Percentiles rank a stretch among this genome's conserved stretches.
Conservation (phyloP, 257 asterid species). For the Petunia secreta region DNA sequence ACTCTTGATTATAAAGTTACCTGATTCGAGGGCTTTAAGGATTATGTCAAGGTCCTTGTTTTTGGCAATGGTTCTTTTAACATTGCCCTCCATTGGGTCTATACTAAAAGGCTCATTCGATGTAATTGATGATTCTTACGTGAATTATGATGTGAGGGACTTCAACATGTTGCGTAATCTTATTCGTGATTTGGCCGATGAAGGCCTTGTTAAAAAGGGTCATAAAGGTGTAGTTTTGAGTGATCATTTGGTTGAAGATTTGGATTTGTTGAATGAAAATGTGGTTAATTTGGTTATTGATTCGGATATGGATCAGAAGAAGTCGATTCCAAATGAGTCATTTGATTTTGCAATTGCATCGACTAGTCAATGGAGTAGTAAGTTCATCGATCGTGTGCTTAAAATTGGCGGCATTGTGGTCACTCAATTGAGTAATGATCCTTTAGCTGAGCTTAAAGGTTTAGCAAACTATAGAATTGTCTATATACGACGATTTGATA, state of each 20-base stretch:
- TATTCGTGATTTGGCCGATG: conserved; percentile 68
- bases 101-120: conserved; percentile 38
- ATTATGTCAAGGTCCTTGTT: conserved; percentile 60
- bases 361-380: conserved; percentile 32
- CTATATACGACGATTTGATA: conserved; percentile 55
- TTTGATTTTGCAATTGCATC: conserved; percentile 59
- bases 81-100: conserved; percentile 44
- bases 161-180: conserved; percentile 46
- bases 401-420: conserved; percentile 59
- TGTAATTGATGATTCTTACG: conserved; percentile 8
- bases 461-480: conserved; percentile 52
- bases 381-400: conserved; percentile 43
- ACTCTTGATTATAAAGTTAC: conserved; percentile 53
- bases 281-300: conserved; percentile 49
- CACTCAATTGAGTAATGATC: conserved; percentile 50
- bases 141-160: conserved; percentile 28
- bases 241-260: conserved; percentile 34
- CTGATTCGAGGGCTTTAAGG: conserved; percentile 63
- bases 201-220: conserved; percentile 68
- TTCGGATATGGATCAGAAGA: conserved; percentile 32
- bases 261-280: conserved; percentile 42
- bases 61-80: conserved; percentile 53
- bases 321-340: conserved; percentile 38
- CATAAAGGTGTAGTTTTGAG: conserved; percentile 58
- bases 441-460: conserved; percentile 38